Percentiles rank a stretch among this genome's conserved stretches.
These are phyloP conservation scores for Pseudozyma sp. DNA, from an alignment of 1,284 basidiomycete genomes.

Conservation along the genomic window DNA sequence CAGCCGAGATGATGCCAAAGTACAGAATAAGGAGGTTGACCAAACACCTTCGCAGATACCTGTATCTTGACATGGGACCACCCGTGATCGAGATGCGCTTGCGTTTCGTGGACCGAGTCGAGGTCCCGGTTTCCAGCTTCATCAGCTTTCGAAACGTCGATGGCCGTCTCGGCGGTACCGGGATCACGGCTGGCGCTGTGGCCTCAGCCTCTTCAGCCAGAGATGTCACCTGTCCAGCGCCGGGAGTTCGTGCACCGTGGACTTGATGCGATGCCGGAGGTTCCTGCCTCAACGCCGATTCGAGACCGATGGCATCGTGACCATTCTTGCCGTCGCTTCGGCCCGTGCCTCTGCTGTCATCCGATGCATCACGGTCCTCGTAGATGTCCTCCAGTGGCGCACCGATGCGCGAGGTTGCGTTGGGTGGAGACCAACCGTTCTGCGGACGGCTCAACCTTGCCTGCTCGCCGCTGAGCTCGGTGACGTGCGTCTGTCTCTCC, in stretches of 20 bases:
- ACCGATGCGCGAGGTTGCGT: slow-evolving; percentile 4
- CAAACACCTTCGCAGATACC: slow-evolving; percentile 55
- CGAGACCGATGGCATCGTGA: slow-evolving; percentile 23
- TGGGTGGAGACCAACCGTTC: background rate
- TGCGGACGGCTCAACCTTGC: background rate
- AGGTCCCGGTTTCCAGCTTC: slow-evolving; percentile 8
- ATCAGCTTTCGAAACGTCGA: slow-evolving; percentile 22
- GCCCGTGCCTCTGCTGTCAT: slow-evolving; percentile 15
- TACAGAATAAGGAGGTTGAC: slow-evolving; percentile 57
- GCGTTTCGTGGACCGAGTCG: slow-evolving; percentile 8
- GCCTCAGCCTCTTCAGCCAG: slow-evolving; percentile 12
- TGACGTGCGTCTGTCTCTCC: slow-evolving; percentile 20
- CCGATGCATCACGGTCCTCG: slow-evolving; percentile 21
- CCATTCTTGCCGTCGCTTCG: slow-evolving; percentile 25
- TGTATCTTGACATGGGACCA: slow-evolving; percentile 38
- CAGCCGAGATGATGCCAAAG: slow-evolving; percentile 53
- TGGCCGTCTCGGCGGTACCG: slow-evolving; percentile 6
- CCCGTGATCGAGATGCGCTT: slow-evolving; percentile 24
- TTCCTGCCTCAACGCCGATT: slow-evolving; percentile 23
- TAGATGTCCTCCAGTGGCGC: slow-evolving; percentile 33
- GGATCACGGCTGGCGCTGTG: slow-evolving; percentile 11
- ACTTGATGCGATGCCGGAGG: slow-evolving; percentile 8
- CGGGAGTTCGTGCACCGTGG: slow-evolving; percentile 4
- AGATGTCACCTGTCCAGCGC: slow-evolving; percentile 11
- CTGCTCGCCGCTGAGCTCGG: slow-evolving; percentile 5